Evolutionary conservation across 768 basidiomycete species (phyloP), one percentile per base, ranked within the genome.

Genomic region (Leccinum boreale): DNA sequence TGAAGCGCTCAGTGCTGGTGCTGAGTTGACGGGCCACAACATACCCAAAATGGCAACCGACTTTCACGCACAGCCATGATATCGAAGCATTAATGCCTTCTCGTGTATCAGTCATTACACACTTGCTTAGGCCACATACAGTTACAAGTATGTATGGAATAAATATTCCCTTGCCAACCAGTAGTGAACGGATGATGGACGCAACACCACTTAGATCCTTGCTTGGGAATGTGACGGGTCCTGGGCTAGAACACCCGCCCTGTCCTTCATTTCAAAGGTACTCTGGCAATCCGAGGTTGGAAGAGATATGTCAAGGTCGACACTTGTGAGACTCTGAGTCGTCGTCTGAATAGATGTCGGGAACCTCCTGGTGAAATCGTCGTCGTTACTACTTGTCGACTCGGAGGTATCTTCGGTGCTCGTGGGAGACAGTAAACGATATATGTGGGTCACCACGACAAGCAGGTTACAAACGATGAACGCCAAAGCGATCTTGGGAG

Each of bases 381-480:
- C 65, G 17, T 62, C 61, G 26, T 17, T 1, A 46, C 39, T 39
- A n/a, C 5, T 19, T 23, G 39, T 36, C 4, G 26, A 33, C 39
- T 39, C 3, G 39, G 39, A 42, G 9, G 15, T 28, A 19, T 53
- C 46, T 14, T 47, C 42, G 7, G 50, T 14, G 17, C 23, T 45
- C 15, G 17, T 45, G n/a, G 24, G 45, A n/a, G 50, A 51, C 23
- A 58, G 26, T 54, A 56, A 50, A 15, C 63, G 66, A 50, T 61
- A 65, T 8, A 56, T 42, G 46, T 51, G 58, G 9, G 66, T 65
- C 24, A 67, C 66, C 46, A 60, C 54, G 24, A 68, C 66, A n/a
- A 68, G 56, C 21, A 68, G 14, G 31, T 68, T 68, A 19, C 66
- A 68, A 35, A 65, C 66, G 15, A 63, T 35, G 24, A 63, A 28